Evolutionary conservation across 352 stramenopile species (phyloP).

Genomic region (Globisporangium cederbergense): DNA sequence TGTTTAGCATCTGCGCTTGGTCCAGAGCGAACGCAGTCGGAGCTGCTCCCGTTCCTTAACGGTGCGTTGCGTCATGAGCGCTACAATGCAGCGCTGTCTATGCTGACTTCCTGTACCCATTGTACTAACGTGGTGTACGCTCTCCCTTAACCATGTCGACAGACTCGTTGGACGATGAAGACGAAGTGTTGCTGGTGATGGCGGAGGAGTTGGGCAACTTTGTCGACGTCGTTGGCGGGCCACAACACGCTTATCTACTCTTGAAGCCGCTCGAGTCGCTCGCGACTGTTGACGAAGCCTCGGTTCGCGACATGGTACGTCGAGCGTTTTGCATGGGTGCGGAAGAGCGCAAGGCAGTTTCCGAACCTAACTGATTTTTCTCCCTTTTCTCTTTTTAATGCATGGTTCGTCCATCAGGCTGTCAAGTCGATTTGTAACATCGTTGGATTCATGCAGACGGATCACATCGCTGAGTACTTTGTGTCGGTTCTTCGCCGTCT

Average conservation of each 20-base stretch:
- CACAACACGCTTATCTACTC: constrained; percentile 83
- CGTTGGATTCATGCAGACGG: constrained; percentile 77
- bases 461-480: constrained; percentile 89
- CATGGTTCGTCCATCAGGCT: constrained; percentile 34
- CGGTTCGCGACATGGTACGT: constrained; percentile 88
- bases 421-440: constrained; percentile 89
- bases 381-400: neutral
- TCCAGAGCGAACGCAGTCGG: constrained; percentile 85
- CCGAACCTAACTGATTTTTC: neutral
- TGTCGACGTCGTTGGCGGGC: constrained; percentile 89
- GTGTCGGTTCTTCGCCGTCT: constrained; percentile 92
- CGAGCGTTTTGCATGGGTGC: neutral
- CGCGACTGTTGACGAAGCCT: constrained; percentile 92
- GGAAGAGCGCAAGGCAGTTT: neutral
- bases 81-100: neutral
- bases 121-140: neutral
- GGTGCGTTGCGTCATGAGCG: constrained; percentile 33
- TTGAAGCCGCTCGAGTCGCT: constrained; percentile 94
- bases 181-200: constrained; percentile 96
- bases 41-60: constrained; percentile 98
- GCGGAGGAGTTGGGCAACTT: constrained; percentile 91
- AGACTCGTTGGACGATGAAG: constrained; percentile 97
- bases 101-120: neutral
- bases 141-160: constrained; percentile 5
- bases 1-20: constrained; percentile 83